Evolutionary conservation across 352 stramenopile genomes (phyloP), one percentile per base, ranked within the genome.

Genomic region (Phytophthora colocasiae): DNA sequence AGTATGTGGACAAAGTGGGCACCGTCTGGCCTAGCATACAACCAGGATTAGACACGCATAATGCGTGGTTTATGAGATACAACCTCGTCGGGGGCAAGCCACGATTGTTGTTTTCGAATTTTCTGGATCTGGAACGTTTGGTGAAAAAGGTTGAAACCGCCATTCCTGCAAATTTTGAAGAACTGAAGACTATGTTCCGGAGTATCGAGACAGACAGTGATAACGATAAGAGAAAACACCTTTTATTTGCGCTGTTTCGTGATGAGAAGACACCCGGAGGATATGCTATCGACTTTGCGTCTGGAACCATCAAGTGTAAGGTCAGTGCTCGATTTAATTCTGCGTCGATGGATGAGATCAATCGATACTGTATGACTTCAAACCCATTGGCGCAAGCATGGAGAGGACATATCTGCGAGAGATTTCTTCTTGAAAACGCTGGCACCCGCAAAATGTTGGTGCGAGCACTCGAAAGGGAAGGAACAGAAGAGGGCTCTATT

Each of bases 31-130:
- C 27, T 7, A 31, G 27, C 27, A 31, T 31, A 31, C 27, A 4
- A 31, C 27, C 27, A 31, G 27, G 27, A 2, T 47, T 46, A 34
- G 31, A 65, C 9, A 51, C 65, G 11, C 48, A 58, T 60, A 51
- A 72, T 14, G 51, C 69, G 39, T 76, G 51, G 45, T 47, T 58
- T 15, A 56, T 32, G 31, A 72, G 40, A 36, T 72, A 69, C 38
- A 62, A 66, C 40, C 31, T 76, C 39, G 57, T 73, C 47, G 68
- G 62, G 4, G 63, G 68, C 12, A 65, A 69, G 51, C 68, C 60
- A 58, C 69, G 60, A 66, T 51, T 66, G 24, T 1, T 70, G 17
- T 74, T 73, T 61, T 66, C 58, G 31, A 14, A 12, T 3, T 14
- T 3, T 0, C 8, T 36, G 9, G 9, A 57, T 57, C 43, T 12